These are phyloP conservation scores for Nemophila menziesii DNA, from an alignment of 257 asterid species.

Conservation along the genomic window DNA sequence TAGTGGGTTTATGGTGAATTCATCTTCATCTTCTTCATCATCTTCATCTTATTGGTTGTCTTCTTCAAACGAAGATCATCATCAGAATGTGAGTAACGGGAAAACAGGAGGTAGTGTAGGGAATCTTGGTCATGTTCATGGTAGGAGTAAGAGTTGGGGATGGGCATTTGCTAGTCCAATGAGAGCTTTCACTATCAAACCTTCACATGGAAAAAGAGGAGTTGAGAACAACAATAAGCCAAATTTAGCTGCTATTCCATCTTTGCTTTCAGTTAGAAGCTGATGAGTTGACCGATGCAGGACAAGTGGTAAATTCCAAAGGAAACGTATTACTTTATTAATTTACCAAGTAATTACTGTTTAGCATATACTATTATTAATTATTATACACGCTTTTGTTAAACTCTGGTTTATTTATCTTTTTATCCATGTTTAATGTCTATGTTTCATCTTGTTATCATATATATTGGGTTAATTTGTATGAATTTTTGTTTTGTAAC, in stretches of 20 bases:
- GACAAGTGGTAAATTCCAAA: too few species aligned
- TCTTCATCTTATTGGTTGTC: constrained; percentile 56
- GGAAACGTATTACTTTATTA: constrained; percentile 4
- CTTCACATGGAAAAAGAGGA: constrained; percentile 38
- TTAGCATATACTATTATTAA: constrained; percentile 20
- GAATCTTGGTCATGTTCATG: constrained; percentile 58
- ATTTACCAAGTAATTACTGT: constrained; percentile 15
- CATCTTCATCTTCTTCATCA: constrained; percentile 74
- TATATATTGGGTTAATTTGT: background rate
- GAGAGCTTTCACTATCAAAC: constrained; percentile 52
- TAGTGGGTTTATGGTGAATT: constrained; percentile 77
- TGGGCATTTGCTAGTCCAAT: constrained; percentile 99
- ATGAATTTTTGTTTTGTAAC: too few species aligned
- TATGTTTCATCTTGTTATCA: constrained; percentile 16
- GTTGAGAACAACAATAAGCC: constrained; percentile 52
- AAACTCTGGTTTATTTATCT: constrained; percentile 27
- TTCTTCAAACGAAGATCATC: constrained; percentile 45
- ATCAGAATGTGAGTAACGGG: constrained; percentile 12
- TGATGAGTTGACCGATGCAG: too few species aligned
- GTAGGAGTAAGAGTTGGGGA: constrained; percentile 89
- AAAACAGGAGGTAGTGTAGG: constrained; percentile 19
- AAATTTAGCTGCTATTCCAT: constrained; percentile 76
- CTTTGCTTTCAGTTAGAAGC: constrained; percentile 66
- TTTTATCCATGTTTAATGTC: constrained; percentile 19
- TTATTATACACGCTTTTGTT: constrained; percentile 27